Evolutionary conservation across 768 basidiomycete species (phyloP), one percentile per base, ranked within the genome.

Genomic region (Coprinopsis strossmayeri): DNA sequence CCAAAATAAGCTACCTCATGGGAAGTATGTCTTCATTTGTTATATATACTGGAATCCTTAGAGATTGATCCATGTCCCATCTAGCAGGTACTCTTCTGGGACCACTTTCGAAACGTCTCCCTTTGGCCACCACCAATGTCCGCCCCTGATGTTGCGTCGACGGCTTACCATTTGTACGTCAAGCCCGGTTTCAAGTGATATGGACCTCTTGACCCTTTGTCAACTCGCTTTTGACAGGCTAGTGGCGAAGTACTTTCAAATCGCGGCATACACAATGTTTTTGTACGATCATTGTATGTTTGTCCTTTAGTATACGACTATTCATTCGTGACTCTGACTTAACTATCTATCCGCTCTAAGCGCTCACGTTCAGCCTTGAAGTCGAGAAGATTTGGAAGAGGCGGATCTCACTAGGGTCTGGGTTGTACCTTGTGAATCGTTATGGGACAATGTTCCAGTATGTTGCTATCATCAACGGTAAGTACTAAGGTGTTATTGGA

Each of bases 401-500:
- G 32, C 58, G 51, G 43, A 27, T 61, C 5, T 59, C 59, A 4
- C 54, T 55, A 2, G 63, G 53, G 1, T 54, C 57, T 0, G 26
- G 60, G 13, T 50, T 66, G 18, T 66, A 63, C 54, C 40, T 64
- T 5, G 46, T 66, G n/a, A 64, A 63, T 47, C 58, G 64, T 7
- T 66, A 64, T 52, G 48, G 55, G 20, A 63, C 60, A 10, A 59
- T 59, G 2, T 27, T 62, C 0, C 58, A 62, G 34, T 64, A 61
- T 34, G 54, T 61, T 26, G 48, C 59, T 5, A 54, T 62, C 7
- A 38, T 64, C 4, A 32, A 54, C 28, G 59, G 62, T 64, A 40
- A 18, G 57, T 32, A 28, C 11, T 1, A 5, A 17, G 25, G 18
- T 13, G 37, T 7, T 15, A 32, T 15, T 7, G 7, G 30, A 32